Conservation (phyloP, 1,284 basidiomycete genomes). For the Mrakiaceae sp. region DNA sequence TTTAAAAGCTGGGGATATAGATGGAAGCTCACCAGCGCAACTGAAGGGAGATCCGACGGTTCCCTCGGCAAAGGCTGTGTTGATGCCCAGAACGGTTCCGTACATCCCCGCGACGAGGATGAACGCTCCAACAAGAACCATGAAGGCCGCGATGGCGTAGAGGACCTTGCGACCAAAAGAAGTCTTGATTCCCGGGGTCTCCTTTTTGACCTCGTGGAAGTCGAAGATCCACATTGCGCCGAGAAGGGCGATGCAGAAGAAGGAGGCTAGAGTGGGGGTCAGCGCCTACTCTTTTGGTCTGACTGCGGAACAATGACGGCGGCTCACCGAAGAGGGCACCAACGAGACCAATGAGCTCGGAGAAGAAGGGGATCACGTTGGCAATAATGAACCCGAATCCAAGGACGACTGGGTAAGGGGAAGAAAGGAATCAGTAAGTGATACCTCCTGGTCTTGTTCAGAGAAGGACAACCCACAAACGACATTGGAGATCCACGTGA, state of each 20-base stretch:
- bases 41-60: constrained; percentile 31
- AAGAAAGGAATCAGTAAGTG: too few relatives aligned
- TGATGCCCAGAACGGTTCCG: constrained; percentile 25
- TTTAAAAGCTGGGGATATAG: too few relatives aligned
- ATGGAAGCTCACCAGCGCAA: constrained; percentile 22
- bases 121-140: constrained; percentile 29
- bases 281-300: too few relatives aligned
- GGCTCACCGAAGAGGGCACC: constrained; percentile 24
- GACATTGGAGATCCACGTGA: constrained; percentile 23
- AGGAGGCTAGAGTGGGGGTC: constrained; percentile 12
- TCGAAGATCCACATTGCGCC: constrained; percentile 22
- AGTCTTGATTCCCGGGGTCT: not conserved
- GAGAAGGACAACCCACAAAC: not conserved
- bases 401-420: too few relatives aligned
- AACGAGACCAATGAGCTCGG: constrained; percentile 19
- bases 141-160: constrained; percentile 22
- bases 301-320: too few relatives aligned
- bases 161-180: not conserved
- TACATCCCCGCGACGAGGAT: constrained; percentile 29
- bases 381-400: constrained; percentile 1
- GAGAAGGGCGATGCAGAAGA: constrained; percentile 23
- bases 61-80: constrained; percentile 27
- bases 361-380: constrained; percentile 24
- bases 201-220: not conserved
- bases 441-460: too few relatives aligned